A percentile compares a stretch with the other conserved stretches of the same genome.
phyloP scores from a whole-genome alignment of 768 basidiomycete genomes.

The Naganishia friedmannii region DNA sequence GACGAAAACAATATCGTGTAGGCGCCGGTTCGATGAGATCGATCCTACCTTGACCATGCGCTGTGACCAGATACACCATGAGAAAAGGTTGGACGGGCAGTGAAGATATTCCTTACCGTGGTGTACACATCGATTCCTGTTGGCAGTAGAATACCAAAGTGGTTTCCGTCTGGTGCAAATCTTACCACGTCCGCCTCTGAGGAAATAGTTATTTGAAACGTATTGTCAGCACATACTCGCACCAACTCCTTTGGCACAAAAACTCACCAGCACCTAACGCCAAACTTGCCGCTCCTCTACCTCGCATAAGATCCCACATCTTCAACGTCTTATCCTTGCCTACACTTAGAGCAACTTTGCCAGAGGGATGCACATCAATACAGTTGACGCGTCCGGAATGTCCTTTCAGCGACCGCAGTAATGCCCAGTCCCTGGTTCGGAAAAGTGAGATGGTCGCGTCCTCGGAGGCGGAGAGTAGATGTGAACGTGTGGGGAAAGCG shows the following conservation, averaged over 20 bases:
- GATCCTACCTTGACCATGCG: conserved; percentile 73
- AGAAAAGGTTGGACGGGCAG: not conserved
- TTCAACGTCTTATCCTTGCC: conserved; percentile 83
- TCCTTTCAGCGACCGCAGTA: conserved; percentile 80
- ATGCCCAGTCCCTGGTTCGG: conserved; percentile 87
- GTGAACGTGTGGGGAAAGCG: conserved; percentile 78
- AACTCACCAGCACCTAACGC: conserved; percentile 79
- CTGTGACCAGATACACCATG: conserved; percentile 54
- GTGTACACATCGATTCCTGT: conserved; percentile 77
- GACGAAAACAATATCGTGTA: conserved; percentile 80
- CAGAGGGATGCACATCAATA: conserved; percentile 86
- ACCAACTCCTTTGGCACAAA: not conserved
- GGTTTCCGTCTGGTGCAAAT: conserved; percentile 74
- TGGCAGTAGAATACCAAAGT: conserved; percentile 75
- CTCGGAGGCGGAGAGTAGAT: conserved; percentile 85
- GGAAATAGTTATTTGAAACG: not conserved
- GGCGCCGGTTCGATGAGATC: conserved; percentile 71
- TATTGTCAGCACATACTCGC: conserved; percentile 12
- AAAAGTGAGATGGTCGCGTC: conserved; percentile 89
- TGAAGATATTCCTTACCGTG: conserved; percentile 58
- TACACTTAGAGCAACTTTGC: conserved; percentile 84
- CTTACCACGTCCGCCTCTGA: conserved; percentile 88
- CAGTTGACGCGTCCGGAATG: conserved; percentile 90
- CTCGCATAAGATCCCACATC: conserved; percentile 99
- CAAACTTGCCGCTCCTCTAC: conserved; percentile 80